These are phyloP conservation scores for Colletotrichum coccodes DNA, from an alignment of 2,329 filamentous ascomycete species.

Conservation along the genomic window DNA sequence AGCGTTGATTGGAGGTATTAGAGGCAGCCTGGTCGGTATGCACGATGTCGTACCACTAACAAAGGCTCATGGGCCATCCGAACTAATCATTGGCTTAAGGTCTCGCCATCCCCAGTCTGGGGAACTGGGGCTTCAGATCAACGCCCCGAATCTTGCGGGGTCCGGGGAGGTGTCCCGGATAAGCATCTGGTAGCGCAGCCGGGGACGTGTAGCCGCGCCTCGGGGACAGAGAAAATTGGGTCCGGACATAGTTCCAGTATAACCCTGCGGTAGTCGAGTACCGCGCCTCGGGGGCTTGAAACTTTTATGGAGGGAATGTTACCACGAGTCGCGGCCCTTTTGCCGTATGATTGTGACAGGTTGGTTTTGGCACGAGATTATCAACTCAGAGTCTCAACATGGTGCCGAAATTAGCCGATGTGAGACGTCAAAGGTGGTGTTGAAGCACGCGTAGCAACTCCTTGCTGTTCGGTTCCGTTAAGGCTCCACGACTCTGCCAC, in stretches of 20 bases:
- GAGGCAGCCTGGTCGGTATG: not conserved
- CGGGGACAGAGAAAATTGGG: not conserved
- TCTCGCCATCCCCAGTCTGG: constrained; percentile 21
- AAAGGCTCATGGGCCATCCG: not conserved
- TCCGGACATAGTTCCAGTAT: not conserved
- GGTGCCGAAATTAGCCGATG: not conserved
- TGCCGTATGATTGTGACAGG: not conserved
- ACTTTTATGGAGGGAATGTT: constrained; percentile 46
- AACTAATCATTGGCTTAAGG: constrained; percentile 11
- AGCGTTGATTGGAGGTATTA: not conserved
- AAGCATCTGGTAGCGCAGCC: not conserved
- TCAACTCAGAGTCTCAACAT: not conserved
- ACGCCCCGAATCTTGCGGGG: constrained; percentile 16
- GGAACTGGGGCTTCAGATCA: constrained; percentile 25
- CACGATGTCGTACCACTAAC: constrained; percentile 10
- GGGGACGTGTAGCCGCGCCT: not conserved
- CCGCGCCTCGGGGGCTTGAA: constrained; percentile 10
- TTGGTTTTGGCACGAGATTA: not conserved
- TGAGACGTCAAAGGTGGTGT: not conserved
- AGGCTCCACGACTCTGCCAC: not conserved
- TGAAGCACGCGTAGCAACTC: not conserved
- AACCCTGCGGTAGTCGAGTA: not conserved
- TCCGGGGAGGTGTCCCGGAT: constrained; percentile 16
- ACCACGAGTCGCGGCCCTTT: not conserved
- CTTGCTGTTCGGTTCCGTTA: not conserved